Conservation (phyloP, 192 early-diverging fungal genomes). For the Gryganskiella cystojenkinii region DNA sequence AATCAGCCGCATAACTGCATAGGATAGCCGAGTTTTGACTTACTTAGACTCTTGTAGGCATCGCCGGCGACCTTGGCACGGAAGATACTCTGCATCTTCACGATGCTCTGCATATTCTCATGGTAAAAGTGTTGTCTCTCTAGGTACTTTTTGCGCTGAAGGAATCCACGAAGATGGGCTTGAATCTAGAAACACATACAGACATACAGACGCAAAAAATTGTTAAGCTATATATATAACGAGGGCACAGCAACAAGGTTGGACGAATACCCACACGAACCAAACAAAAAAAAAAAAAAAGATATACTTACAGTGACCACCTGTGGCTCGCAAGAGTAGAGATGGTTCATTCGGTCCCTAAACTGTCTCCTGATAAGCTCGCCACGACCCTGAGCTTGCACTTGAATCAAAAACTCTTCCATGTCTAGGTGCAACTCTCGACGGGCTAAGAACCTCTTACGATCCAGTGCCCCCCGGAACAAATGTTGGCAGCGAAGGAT, state of each 20-base stretch:
- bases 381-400: constrained; percentile 70
- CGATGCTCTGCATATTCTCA: constrained; percentile 76
- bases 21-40: background rate
- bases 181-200: constrained; percentile 60
- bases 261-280: background rate
- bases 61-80: constrained; percentile 73
- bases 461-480: constrained; percentile 37
- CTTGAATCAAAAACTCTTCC: constrained; percentile 42
- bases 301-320: constrained; percentile 43
- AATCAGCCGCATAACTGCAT: too few species aligned
- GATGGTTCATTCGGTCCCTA: constrained; percentile 61
- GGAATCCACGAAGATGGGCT: constrained; percentile 72
- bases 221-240: background rate
- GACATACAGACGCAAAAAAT: background rate
- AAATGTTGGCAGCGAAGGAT: constrained; percentile 36
- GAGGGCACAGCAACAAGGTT: background rate
- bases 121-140: constrained; percentile 67
- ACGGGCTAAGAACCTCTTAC: constrained; percentile 42
- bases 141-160: constrained; percentile 69
- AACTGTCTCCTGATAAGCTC: constrained; percentile 63
- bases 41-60: constrained; percentile 76
- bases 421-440: constrained; percentile 29
- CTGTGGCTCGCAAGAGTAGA: constrained; percentile 64
- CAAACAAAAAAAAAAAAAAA: background rate
- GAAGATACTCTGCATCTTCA: constrained; percentile 82